Percentiles rank a stretch among this genome's conserved stretches.
Conservation (phyloP, 768 basidiomycete genomes). For the Lactarius tabidus region DNA sequence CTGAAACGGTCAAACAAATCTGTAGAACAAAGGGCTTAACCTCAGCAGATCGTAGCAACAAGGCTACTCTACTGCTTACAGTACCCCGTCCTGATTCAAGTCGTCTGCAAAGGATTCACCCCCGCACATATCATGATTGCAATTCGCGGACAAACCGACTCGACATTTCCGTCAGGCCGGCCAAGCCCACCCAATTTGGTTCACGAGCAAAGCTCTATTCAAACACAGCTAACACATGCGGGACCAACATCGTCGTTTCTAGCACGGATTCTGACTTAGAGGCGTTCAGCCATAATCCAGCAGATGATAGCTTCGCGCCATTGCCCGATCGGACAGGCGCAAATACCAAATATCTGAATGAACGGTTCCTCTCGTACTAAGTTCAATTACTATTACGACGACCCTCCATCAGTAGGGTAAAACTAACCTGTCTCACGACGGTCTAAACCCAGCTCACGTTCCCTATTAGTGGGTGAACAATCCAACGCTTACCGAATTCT, state of each 20-base stretch:
- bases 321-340: constrained; percentile 74
- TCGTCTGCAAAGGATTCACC: constrained; percentile 77
- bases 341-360: constrained; percentile 83
- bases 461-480: constrained; percentile 80
- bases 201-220: constrained; percentile 68
- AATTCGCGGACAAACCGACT: constrained; percentile 49
- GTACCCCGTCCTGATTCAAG: constrained; percentile 72
- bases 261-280: constrained; percentile 81
- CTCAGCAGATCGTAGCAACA: constrained; percentile 76
- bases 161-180: constrained; percentile 50
- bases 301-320: constrained; percentile 78
- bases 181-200: constrained; percentile 58
- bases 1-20: constrained; percentile 52
- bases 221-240: constrained; percentile 59
- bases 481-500: constrained; percentile 78
- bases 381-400: constrained; percentile 73
- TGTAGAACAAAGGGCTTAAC: constrained; percentile 67
- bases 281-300: constrained; percentile 83
- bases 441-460: constrained; percentile 81
- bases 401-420: constrained; percentile 80
- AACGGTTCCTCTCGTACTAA: constrained; percentile 82
- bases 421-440: constrained; percentile 84
- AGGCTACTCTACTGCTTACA: constrained; percentile 77
- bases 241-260: constrained; percentile 69
- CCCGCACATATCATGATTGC: constrained; percentile 64